Evolutionary conservation across 352 stramenopile genomes (phyloP), one percentile per base, ranked within the genome.

Genomic region (Globisporangium parvum): DNA sequence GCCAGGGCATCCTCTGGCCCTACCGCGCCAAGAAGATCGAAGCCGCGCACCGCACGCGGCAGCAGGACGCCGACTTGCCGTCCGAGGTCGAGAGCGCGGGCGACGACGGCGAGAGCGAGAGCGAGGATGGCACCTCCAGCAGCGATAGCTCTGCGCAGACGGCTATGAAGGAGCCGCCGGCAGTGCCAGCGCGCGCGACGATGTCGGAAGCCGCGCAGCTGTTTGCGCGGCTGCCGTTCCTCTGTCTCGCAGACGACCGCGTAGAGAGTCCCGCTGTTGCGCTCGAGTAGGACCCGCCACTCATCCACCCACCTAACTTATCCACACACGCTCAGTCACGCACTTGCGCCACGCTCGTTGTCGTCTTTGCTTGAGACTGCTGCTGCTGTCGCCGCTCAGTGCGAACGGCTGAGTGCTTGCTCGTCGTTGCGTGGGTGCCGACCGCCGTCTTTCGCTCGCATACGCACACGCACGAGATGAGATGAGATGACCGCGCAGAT

Each of bases 1-100:
- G 74, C 37, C 67, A 73, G 5, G 74, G 74, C 40, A 84, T 84
- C 53, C 67, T 74, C n/a, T 84, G 74, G 74, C 74, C 73, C 35
- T 84, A 81, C 53, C 73, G 73, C 24, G 63, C 77, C 46, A 69
- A 75, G 56, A 80, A 76, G 53, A 55, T 55, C 37, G 51, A 47
- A 18, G 37, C 51, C 12, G 51, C 51, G 51, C 18, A 47, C 23
- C 37, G 37, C 39, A 37, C 24, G 39, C 23, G 23, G 23, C 31
- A 37, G 31, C 31, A 37, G 31, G 31, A 37, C 8, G 31, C 31
- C 31, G 31, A 37, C 31, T 37, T 37, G 31, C 31, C 31, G 31
- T 37, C 31, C 4, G 23, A 18, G 11, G 33, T 10, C 23, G 51
- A 55, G 21, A 39, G 23, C 23, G 35, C 37, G 6, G 67, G 65